phyloP scores from a whole-genome alignment of 306 rosid genomes.

The Medicago arabica region DNA sequence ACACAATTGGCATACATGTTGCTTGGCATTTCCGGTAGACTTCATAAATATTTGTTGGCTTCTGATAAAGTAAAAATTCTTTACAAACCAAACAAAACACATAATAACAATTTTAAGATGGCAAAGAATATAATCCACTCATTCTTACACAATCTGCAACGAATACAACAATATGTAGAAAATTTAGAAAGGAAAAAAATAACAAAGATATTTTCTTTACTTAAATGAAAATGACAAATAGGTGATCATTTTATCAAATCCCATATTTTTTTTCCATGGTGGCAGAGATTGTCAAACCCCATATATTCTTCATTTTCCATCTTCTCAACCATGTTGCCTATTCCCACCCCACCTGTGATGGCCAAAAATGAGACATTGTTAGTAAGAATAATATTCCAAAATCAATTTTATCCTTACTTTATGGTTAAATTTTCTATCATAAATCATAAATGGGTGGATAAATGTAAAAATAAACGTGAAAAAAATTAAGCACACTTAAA shows the following conservation, averaged over 20 bases:
- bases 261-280: conserved; percentile 63
- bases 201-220: conserved; percentile 14
- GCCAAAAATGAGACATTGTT: conserved; percentile 1
- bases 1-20: too few species aligned
- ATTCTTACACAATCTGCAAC: conserved; percentile 6
- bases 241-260: conserved; percentile 56
- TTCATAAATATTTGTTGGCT: conserved; percentile 1
- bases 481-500: neutral
- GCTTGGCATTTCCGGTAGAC: neutral
- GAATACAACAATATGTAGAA: conserved; percentile 5
- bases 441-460: neutral
- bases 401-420: neutral
- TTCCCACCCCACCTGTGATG: conserved; percentile 78
- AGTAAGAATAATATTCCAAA: neutral
- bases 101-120: neutral
- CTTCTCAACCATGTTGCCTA: conserved; percentile 74
- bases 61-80: neutral
- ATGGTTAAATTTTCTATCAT: neutral
- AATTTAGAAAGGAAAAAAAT: neutral
- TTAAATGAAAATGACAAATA: conserved; percentile 30
- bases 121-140: conserved; percentile 22
- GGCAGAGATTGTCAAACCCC: conserved; percentile 77
- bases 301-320: conserved; percentile 73
- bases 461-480: neutral
- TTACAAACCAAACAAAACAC: neutral